Base-by-base conservation (phyloP, 2,329 filamentous ascomycete genomes). In the Conoideocrella luteorostrata region DNA sequence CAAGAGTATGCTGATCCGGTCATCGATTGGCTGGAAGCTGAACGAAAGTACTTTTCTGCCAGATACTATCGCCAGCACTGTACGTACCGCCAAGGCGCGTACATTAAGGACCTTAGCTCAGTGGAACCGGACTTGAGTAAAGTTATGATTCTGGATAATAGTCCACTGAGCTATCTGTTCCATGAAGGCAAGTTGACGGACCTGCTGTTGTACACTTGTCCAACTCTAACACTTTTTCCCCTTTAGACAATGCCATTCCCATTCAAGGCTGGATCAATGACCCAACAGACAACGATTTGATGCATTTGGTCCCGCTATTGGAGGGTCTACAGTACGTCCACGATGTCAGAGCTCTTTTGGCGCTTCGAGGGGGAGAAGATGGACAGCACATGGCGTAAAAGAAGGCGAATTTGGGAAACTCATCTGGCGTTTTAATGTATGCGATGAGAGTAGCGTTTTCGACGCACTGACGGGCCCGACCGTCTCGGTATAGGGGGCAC, bases 261-360 rank as follows among this genome's bases (percentile, higher is more conserved):
- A 97, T 98, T 61, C 91, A 97, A 70, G 93, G 93, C 59, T 98
- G 93, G 93, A 97, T 98, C 68, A 95, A 84, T 64, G 93, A 98
- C 68, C 93, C 93, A 18, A 97, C 93, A 21, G 93, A 98, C 67
- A 93, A 90, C 62, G 91, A 96, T 61, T 74, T 98, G 52, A 76
- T 97, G 64, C 88, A 97, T 65, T 75, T 98, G 47, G 82, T 98
- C 46, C 93, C 93, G 24, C 73, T 97, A 56, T 74, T 98, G 35
- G 93, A 98, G 68, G 93, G 88, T 15, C 69, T 98, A 58, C 93
- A 97, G 69, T 95, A 97, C 67, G 90, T 93, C 53, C 95, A 91
- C 41, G 93, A 98, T 66, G 91, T 98, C 47, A 79, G 93, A 56
- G 90, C 93, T 39, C 72, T 97, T 50, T 73, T 98, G 58, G 90